phyloP scores from a whole-genome alignment of 306 rosid genomes.

The Trichosanthes cucumerina region DNA sequence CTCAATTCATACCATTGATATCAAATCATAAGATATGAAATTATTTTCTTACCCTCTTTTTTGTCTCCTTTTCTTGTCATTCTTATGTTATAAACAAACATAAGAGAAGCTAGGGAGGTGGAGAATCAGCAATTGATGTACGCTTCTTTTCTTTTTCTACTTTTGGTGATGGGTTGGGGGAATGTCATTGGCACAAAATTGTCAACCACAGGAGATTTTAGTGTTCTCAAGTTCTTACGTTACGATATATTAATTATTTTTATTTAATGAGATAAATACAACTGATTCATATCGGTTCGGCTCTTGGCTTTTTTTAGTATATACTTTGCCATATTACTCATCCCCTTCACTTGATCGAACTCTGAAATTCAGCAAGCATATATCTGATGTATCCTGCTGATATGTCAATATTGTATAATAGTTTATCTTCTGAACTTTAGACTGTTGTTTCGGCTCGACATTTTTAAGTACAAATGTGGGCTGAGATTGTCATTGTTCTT shows the following conservation, averaged over 20 bases:
- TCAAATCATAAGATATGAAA: conserved; percentile 8
- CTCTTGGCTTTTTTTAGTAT: not conserved
- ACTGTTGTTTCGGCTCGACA: not conserved
- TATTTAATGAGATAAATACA: conserved; percentile 10
- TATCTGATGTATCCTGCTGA: not conserved
- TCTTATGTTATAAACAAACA: not conserved
- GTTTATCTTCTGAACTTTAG: not conserved
- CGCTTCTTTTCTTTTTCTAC: not conserved
- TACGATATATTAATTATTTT: conserved; percentile 7
- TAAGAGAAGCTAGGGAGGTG: not conserved
- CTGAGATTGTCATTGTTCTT: not conserved
- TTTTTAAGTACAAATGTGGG: not conserved
- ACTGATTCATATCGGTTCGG: not conserved
- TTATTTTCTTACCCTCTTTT: conserved; percentile 16
- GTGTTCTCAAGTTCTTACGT: not conserved
- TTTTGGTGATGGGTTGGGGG: not conserved
- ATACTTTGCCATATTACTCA: not conserved
- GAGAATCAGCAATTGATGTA: conserved; percentile 10
- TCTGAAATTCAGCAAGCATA: not conserved
- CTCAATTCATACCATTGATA: conserved; percentile 54
- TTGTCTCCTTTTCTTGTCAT: conserved; percentile 4
- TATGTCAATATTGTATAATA: not conserved
- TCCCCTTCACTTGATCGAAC: not conserved
- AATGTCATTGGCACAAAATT: not conserved
- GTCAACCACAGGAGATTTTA: not conserved